phyloP scores from a whole-genome alignment of 768 basidiomycete species.

The Panellus pusillus region DNA sequence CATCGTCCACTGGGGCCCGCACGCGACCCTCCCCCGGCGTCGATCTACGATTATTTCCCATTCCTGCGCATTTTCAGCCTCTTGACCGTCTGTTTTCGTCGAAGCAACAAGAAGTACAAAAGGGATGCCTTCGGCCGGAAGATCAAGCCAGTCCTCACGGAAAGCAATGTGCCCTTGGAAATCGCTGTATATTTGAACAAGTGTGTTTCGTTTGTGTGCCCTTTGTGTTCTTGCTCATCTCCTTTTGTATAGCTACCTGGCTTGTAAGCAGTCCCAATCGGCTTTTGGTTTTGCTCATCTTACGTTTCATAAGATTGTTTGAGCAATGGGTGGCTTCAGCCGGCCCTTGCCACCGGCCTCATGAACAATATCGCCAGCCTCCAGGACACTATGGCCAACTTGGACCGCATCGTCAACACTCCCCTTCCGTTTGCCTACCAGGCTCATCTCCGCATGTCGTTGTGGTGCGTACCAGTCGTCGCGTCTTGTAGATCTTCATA shows the following conservation, averaged over 20 bases:
- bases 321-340: conserved; percentile 43
- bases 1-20: conserved; percentile 51
- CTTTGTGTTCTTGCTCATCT: not conserved
- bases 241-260: conserved; percentile 12
- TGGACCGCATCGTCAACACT: conserved; percentile 64
- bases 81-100: conserved; percentile 26
- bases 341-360: conserved; percentile 56
- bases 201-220: conserved; percentile 25
- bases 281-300: not conserved
- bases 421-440: conserved; percentile 73
- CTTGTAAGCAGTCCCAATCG: conserved; percentile 7
- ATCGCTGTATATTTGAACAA: conserved; percentile 55
- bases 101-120: conserved; percentile 24
- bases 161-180: conserved; percentile 65
- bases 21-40: conserved; percentile 53
- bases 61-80: conserved; percentile 51
- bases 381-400: conserved; percentile 58
- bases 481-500: not conserved
- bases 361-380: conserved; percentile 45
- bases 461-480: conserved; percentile 44
- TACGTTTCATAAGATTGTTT: conserved; percentile 37
- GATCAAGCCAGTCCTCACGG: conserved; percentile 39
- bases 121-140: conserved; percentile 20
- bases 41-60: conserved; percentile 56
- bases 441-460: conserved; percentile 60